Evolutionary conservation across 345 rosid genomes (phyloP), one percentile per base, ranked within the genome.

Genomic region (Dovyalis caffra): DNA sequence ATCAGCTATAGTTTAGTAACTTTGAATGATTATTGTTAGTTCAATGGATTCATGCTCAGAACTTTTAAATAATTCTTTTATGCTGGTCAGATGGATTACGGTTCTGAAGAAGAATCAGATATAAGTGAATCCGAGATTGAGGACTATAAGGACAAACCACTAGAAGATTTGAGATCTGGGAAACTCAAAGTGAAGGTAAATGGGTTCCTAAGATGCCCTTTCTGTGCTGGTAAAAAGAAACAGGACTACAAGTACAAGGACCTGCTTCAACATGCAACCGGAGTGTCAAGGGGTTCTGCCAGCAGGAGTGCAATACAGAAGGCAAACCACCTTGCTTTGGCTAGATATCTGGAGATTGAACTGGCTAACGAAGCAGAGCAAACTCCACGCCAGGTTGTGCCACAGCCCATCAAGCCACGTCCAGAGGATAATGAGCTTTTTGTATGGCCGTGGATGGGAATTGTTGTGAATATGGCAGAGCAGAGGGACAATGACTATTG

Each of bases 381-480:
- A 43, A 66, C 70, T 31, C 83, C 76, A 4, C 73, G 8, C 12
- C 75, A 76, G 0, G 80, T 75, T 77, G 14, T 73, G 40, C 76
- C 74, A 20, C 85, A 66, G 58, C 80, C 77, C 29, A 64, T 71
- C 58, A 81, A 61, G 21, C 78, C 33, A 68, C 49, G 81, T 53
- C 76, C 82, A 4, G 80, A 72, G 73, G 80, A 72, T 28, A 78
- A 26, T 34, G 91, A 92, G 15, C 64, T 75, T 20, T 88, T 84
- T 82, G 95, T 94, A 9, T 91, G 89, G 88, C 98, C 97, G 53
- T 91, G 95, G 97, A 90, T 89, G 90, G 98, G 90, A 51, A 85
- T 94, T 20, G 63, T 92, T 12, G 82, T 78, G 38, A 83, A 86
- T 33, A 84, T 82, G 25, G 65, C 68, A 29, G 81, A 83, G 16